Conservation (phyloP, 2,329 filamentous ascomycete species). For the Penicillium brasilianum region DNA sequence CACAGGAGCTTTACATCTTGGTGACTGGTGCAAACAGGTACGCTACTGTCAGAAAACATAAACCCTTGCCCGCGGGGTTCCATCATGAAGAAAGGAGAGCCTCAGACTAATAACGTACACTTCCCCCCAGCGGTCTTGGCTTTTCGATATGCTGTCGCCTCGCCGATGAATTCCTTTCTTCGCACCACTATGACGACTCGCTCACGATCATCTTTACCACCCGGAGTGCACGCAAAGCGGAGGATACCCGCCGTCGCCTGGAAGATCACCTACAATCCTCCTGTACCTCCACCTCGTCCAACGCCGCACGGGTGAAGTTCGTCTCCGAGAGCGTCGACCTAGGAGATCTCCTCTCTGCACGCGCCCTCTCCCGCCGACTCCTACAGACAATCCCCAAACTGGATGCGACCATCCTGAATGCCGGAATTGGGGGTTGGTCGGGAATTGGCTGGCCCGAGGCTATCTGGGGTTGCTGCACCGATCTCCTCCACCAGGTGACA, state of each 20-base stretch:
- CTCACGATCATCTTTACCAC: constrained; percentile 85
- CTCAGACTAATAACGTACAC: constrained; percentile 14
- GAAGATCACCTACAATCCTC: constrained; percentile 63
- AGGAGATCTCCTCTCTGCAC: constrained; percentile 59
- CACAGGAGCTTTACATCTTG: constrained; percentile 58
- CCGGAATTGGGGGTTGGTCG: constrained; percentile 84
- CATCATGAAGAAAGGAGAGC: neutral
- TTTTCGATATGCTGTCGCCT: constrained; percentile 81
- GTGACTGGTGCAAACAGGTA: constrained; percentile 90
- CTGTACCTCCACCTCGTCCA: constrained; percentile 45
- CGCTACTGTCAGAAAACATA: constrained; percentile 6
- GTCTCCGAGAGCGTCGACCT: constrained; percentile 64
- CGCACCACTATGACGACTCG: constrained; percentile 68
- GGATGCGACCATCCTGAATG: constrained; percentile 82
- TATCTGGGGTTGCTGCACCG: constrained; percentile 61
- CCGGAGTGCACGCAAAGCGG: constrained; percentile 73
- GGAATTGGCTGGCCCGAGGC: constrained; percentile 73
- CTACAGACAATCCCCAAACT: constrained; percentile 66
- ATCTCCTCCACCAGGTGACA: constrained; percentile 70
- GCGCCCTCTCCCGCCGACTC: constrained; percentile 58
- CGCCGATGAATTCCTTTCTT: constrained; percentile 84
- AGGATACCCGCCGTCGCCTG: constrained; percentile 70
- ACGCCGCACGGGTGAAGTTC: constrained; percentile 54
- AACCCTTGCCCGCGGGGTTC: neutral
- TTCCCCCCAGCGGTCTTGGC: constrained; percentile 73